Evolutionary conservation across 495 filamentous ascomycete genomes (phyloP).

Genomic region (Tuber calosporum): DNA sequence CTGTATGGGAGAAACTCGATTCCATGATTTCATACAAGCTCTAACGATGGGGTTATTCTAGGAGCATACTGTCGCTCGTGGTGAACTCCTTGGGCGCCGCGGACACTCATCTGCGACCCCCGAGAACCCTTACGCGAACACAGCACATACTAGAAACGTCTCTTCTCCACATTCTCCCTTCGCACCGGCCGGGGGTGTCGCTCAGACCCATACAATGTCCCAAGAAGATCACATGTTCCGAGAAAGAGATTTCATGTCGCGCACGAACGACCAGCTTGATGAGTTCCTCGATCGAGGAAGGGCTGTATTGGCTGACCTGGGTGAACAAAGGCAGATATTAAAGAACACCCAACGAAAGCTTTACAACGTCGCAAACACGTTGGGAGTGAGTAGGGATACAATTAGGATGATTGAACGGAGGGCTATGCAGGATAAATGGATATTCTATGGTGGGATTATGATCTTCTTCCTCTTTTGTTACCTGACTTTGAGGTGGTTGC

Average conservation of each 20-base stretch:
- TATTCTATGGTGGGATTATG: conserved; percentile 81
- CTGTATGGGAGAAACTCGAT: conserved; percentile 45
- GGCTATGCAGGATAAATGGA: conserved; percentile 94
- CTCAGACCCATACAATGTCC: conserved; percentile 11
- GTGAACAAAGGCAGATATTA: conserved; percentile 84
- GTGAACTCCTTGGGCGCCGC: conserved; percentile 82
- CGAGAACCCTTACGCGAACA: conserved; percentile 85
- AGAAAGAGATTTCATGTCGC: conserved; percentile 78
- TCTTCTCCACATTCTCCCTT: conserved; percentile 29
- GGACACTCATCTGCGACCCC: conserved; percentile 81
- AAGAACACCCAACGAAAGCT: conserved; percentile 87
- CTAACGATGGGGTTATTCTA: conserved; percentile 3
- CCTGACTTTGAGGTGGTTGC: conserved; percentile 72
- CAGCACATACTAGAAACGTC: conserved; percentile 30
- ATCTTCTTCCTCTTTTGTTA: conserved; percentile 92
- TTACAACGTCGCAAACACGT: conserved; percentile 87
- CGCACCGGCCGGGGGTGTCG: conserved; percentile 24
- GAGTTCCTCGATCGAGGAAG: conserved; percentile 88
- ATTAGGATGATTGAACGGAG: conserved; percentile 91
- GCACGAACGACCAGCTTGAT: conserved; percentile 74
- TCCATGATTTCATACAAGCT: neutral
- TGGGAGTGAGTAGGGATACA: conserved; percentile 89
- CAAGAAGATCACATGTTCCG: conserved; percentile 63
- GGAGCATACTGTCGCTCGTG: conserved; percentile 57
- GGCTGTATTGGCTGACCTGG: conserved; percentile 79